Evolutionary conservation across 352 stramenopile species (phyloP).

Genomic region (Phytophthora cryptogea): DNA sequence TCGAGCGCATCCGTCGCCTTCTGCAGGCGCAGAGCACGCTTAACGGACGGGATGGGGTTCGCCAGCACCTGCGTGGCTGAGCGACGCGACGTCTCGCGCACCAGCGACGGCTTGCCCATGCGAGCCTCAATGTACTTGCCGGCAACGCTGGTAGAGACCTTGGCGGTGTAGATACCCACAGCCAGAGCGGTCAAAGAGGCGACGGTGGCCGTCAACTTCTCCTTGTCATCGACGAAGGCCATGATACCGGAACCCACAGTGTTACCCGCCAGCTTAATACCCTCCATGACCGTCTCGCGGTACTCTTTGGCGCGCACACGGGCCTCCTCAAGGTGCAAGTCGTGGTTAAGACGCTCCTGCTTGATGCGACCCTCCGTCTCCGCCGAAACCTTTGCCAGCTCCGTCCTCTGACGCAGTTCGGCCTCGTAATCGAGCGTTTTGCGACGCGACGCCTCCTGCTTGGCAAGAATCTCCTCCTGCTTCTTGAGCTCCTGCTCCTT

Average conservation of each 20-base stretch:
- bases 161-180: conserved; percentile 96
- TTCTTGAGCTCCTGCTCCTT: conserved; percentile 98
- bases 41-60: conserved; percentile 87
- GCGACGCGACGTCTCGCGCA: conserved; percentile 96
- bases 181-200: conserved; percentile 94
- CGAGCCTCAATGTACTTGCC: conserved; percentile 96
- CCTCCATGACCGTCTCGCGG: conserved; percentile 95
- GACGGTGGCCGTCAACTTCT: conserved; percentile 96
- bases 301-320: conserved; percentile 91
- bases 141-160: conserved; percentile 91
- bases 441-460: conserved; percentile 95
- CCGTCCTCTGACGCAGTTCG: conserved; percentile 93
- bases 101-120: conserved; percentile 97
- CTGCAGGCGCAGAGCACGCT: conserved; percentile 89
- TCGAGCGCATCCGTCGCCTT: conserved; percentile 94
- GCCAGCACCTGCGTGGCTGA: conserved; percentile 81
- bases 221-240: conserved; percentile 93
- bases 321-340: conserved; percentile 97
- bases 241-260: conserved; percentile 94
- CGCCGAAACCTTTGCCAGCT: conserved; percentile 95
- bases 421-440: conserved; percentile 98
- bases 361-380: conserved; percentile 96
- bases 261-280: conserved; percentile 94
- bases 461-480: conserved; percentile 97
- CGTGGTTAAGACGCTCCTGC: conserved; percentile 98